Percentiles rank a stretch among this genome's conserved stretches.
phyloP scores from a whole-genome alignment of 495 filamentous ascomycete genomes.

The Lepraria neglecta region DNA sequence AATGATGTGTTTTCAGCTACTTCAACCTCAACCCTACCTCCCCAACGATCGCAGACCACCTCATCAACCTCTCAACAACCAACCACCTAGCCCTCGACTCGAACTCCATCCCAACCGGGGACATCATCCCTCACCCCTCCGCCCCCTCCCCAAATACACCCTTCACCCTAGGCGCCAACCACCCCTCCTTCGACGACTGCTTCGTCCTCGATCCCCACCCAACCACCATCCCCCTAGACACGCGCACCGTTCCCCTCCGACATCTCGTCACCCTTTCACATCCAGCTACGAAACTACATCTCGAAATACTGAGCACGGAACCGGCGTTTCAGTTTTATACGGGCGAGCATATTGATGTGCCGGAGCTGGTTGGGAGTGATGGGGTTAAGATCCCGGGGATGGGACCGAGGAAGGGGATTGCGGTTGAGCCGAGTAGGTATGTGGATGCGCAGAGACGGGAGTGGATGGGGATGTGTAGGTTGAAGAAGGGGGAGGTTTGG shows the following conservation, averaged over 20 bases:
- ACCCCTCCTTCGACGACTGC: constrained; percentile 82
- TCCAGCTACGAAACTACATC: constrained; percentile 62
- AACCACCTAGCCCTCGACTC: constrained; percentile 68
- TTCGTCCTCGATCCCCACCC: constrained; percentile 60
- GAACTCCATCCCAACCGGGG: constrained; percentile 56
- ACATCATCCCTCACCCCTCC: constrained; percentile 47
- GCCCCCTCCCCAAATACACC: constrained; percentile 53
- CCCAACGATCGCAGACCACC: constrained; percentile 67
- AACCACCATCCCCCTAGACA: constrained; percentile 61
- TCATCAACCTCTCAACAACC: constrained; percentile 62
- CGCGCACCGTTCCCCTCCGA: constrained; percentile 56
- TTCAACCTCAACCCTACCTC: constrained; percentile 68
- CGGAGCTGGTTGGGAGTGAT: constrained; percentile 54
- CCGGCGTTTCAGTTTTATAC: constrained; percentile 97
- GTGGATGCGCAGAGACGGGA: constrained; percentile 76
- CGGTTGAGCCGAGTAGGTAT: constrained; percentile 83
- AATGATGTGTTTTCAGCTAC: constrained; percentile 55
- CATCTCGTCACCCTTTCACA: constrained; percentile 63
- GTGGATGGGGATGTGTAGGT: constrained; percentile 68
- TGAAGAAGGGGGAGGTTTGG: constrained; percentile 75
- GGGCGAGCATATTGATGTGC: constrained; percentile 75
- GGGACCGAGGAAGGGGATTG: constrained; percentile 66
- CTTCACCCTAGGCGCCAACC: constrained; percentile 60
- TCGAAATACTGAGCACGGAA: constrained; percentile 82
- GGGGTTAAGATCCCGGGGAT: constrained; percentile 58